Base-by-base conservation (phyloP, 2,329 filamentous ascomycete genomes). In the Fusarium sambucinum region DNA sequence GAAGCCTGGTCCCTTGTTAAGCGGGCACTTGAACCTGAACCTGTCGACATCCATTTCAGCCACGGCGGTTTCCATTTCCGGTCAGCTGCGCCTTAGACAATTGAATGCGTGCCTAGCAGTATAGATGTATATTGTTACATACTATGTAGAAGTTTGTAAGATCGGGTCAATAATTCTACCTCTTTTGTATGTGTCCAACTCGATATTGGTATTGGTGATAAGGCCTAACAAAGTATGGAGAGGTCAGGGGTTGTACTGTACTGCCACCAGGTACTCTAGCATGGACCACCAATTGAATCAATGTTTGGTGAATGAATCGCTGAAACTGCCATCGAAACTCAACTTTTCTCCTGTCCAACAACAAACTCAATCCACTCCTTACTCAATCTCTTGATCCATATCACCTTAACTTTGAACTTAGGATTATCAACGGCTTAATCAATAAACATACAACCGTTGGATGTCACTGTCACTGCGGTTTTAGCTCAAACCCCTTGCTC, bases 1-100 rank as follows among this genome's bases (percentile, higher is more conserved):
- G 41, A 27, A 44, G 41, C 19, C 41, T 17, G 32, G 46, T 50
- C 32, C 46, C 32, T 38, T 37, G 46, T 21, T 12, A n/a, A 27
- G 25, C 23, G 47, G 40, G 23, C 16, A 41, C 38, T 32, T 56
- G 52, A 42, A 45, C n/a, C 23, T 21, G 23, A 40, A 17, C 32
- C 13, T 51, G 9, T 51, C 13, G 25, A 38, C 33, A 55, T 35
- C 41, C 33, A 55, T 35, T 46, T 61, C 50, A 72, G 65, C 71
- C 71, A 73, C 71, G 54, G 44, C 44, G 8, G 38, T 6, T 38
- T 30, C 60, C 59, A 40, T 40, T 63, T 63, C 37, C 44, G 60
- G 59, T 48, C 38, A 45, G 41, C 13, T 63, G 37, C 51, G 37
- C 42, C 51, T 57, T 27, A 27, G 25, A 17, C 8, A 25, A 37